These are phyloP conservation scores for Tylopilus cervinicoccineus DNA, from an alignment of 768 basidiomycete species.

Conservation along the genomic window DNA sequence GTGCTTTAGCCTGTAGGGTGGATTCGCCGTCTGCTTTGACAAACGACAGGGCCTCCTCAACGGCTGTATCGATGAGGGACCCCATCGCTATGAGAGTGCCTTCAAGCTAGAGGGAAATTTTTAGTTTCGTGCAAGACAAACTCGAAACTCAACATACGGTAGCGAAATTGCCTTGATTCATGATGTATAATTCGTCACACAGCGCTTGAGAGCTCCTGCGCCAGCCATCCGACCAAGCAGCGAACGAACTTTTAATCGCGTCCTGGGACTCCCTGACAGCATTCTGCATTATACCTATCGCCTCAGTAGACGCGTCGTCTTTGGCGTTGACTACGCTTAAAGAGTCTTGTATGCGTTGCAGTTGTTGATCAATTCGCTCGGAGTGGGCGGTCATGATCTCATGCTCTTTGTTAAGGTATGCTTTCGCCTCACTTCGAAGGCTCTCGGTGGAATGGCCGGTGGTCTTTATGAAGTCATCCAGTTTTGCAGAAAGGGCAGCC, in stretches of 20 bases:
- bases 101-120: constrained; percentile 41
- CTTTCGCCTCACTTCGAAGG: constrained; percentile 53
- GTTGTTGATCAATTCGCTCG: constrained; percentile 52
- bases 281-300: constrained; percentile 44
- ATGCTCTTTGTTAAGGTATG: constrained; percentile 54
- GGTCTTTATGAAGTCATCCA: constrained; percentile 59
- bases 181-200: constrained; percentile 43
- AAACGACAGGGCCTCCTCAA: constrained; percentile 55
- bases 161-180: constrained; percentile 44
- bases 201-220: constrained; percentile 44
- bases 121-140: constrained; percentile 1
- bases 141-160: constrained; percentile 31
- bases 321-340: constrained; percentile 53
- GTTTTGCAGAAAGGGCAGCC: constrained; percentile 48
- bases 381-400: constrained; percentile 49
- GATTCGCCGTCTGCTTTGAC: constrained; percentile 52
- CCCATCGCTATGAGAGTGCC: constrained; percentile 55
- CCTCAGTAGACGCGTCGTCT: constrained; percentile 51
- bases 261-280: constrained; percentile 52
- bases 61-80: constrained; percentile 55
- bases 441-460: constrained; percentile 50
- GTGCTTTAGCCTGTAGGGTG: constrained; percentile 44
- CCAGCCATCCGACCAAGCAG: constrained; percentile 53
- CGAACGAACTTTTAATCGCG: constrained; percentile 48
- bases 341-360: constrained; percentile 49